Conservation (phyloP, 2,329 filamentous ascomycete genomes). For the Trichoderma lentiforme region DNA sequence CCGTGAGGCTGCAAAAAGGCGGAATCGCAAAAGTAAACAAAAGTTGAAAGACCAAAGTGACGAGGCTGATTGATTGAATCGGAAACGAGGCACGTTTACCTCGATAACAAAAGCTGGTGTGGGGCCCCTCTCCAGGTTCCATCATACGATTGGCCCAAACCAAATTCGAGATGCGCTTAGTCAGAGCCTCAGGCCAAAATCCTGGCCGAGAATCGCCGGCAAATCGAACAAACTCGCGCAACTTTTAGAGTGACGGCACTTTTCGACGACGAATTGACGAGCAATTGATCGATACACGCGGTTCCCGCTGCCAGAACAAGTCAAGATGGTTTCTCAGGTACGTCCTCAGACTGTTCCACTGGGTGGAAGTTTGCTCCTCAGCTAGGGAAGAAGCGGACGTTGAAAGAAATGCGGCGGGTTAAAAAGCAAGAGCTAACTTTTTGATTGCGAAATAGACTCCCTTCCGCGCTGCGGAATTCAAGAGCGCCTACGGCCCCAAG, state of each 20-base stretch:
- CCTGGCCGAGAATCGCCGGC: conserved; percentile 34
- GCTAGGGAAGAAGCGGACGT: neutral
- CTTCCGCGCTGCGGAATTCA: conserved; percentile 49
- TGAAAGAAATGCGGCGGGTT: neutral
- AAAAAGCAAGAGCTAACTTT: conserved; percentile 30
- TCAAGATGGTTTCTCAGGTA: conserved; percentile 43
- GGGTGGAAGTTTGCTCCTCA: neutral
- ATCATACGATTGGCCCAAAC: conserved; percentile 9
- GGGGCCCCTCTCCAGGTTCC: conserved; percentile 4
- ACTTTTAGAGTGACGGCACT: conserved; percentile 22
- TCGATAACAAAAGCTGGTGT: conserved; percentile 19
- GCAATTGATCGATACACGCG: conserved; percentile 37
- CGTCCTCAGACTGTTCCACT: conserved; percentile 19
- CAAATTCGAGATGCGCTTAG: conserved; percentile 4
- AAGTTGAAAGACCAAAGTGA: conserved; percentile 9
- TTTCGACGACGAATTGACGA: conserved; percentile 30
- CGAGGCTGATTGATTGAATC: conserved; percentile 13
- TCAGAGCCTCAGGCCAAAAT: conserved; percentile 32
- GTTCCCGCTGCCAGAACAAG: conserved; percentile 28
- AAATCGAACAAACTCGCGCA: conserved; percentile 37
- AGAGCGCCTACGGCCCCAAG: conserved; percentile 65
- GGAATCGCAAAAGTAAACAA: neutral
- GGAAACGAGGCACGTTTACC: neutral
- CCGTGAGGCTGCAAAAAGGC: neutral
- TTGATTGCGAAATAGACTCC: conserved; percentile 39